phyloP scores from a whole-genome alignment of 2,329 filamentous ascomycete species.

The Pestalotiopsis sp. region DNA sequence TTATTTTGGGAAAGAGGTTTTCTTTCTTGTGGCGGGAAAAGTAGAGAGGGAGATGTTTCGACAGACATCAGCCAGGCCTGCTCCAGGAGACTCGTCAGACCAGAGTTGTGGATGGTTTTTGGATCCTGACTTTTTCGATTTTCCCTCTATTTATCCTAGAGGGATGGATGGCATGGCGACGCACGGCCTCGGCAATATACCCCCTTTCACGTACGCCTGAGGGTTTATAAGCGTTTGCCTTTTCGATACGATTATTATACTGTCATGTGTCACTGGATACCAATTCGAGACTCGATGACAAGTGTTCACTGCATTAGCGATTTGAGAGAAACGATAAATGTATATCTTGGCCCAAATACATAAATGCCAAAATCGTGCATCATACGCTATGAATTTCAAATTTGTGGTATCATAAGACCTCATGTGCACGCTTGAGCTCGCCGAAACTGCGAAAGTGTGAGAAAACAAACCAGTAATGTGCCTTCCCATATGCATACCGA shows the following conservation, averaged over 20 bases:
- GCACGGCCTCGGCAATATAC: constrained; percentile 6
- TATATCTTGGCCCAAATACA: not conserved
- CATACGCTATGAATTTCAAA: not conserved
- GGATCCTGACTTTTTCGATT: no score
- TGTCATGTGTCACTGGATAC: not conserved
- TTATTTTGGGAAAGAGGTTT: not conserved
- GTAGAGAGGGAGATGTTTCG: not conserved
- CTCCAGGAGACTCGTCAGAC: no score
- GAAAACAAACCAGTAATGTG: not conserved
- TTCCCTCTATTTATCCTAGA: not conserved
- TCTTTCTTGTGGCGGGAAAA: not conserved
- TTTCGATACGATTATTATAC: not conserved
- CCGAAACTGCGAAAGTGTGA: not conserved
- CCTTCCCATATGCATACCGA: not conserved
- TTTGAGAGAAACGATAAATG: not conserved
- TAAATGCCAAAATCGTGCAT: not conserved
- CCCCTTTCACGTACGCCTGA: not conserved
- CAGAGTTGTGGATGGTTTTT: no score
- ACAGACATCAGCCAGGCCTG: not conserved
- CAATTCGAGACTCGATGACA: not conserved
- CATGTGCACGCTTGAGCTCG: not conserved
- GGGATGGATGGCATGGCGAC: not conserved
- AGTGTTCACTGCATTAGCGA: not conserved
- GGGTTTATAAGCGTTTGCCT: not conserved
- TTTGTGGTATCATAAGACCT: constrained; percentile 1